Evolutionary conservation across 2,329 filamentous ascomycete genomes (phyloP).

Genomic region (Cercospora janseana): DNA sequence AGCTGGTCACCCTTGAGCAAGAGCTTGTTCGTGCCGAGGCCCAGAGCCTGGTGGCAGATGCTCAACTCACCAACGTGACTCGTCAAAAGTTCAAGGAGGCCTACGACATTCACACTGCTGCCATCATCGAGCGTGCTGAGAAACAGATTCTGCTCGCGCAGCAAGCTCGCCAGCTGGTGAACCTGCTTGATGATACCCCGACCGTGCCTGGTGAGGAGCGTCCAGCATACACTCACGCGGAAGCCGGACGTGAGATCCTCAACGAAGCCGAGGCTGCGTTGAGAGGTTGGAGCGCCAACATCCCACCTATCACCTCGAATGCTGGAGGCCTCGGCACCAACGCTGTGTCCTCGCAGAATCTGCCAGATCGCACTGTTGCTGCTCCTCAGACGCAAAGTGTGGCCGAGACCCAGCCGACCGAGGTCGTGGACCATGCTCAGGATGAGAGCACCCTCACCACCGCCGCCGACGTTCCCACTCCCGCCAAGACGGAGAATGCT

Average conservation of each 20-base stretch:
- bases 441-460: conserved; percentile 23
- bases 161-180: conserved; percentile 80
- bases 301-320: conserved; percentile 55
- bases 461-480: conserved; percentile 10
- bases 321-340: conserved; percentile 51
- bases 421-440: conserved; percentile 27
- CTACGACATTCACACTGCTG: conserved; percentile 82
- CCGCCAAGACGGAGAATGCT: conserved; percentile 23
- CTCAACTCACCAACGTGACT: conserved; percentile 92
- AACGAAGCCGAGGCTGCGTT: conserved; percentile 92
- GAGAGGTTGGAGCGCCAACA: conserved; percentile 64
- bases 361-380: conserved; percentile 13
- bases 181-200: conserved; percentile 83
- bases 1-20: conserved; percentile 83
- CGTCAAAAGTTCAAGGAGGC: conserved; percentile 95
- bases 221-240: conserved; percentile 62
- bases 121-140: conserved; percentile 91
- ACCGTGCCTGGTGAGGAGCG: conserved; percentile 81
- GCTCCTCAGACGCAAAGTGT: conserved; percentile 5
- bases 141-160: conserved; percentile 94
- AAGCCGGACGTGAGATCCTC: conserved; percentile 76
- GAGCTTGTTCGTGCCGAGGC: conserved; percentile 95
- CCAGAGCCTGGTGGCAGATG: conserved; percentile 92
- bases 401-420: conserved; percentile 26
- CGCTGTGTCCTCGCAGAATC: conserved; percentile 38